Evolutionary conservation across 1,284 basidiomycete species (phyloP), one percentile per base, ranked within the genome.

Genomic region (Rugosomyces carneus): DNA sequence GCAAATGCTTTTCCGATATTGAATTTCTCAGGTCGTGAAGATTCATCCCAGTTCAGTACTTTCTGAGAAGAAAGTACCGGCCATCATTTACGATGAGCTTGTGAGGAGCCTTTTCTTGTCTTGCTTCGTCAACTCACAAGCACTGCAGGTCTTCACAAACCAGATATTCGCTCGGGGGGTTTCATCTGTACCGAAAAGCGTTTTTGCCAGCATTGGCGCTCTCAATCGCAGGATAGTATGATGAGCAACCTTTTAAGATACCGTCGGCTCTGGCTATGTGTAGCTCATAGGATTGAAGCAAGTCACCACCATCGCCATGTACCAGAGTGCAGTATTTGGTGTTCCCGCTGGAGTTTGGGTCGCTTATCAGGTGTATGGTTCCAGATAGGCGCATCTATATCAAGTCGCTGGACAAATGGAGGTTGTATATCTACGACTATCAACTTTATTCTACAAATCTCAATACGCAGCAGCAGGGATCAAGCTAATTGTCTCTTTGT

Each of bases 11-110:
- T 37, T 18, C 35, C 29, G 34, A 38, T 34, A 34, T n/a, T 35
- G 43, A 23, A 16, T 26, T 19, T 38, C n/a, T 32, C 52, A 91
- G 88, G 66, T 76, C 20, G 75, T 96, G 52, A 94, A 93, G 63
- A 87, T 97, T 27, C 91, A 96, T 60, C 93, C 93, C 0, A 78
- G 84, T 19, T 93, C 90, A 16, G 77, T 80, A 1, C 61, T 96
- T 50, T 78, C 77, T 51, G 83, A 87, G 50, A 89, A 86, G 59
- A 90, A 88, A 60, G 78, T 82, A 0, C 81, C 84, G 0, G 89
- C 84, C 4, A 91, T 97, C 47, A 75, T 96, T 38, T 97, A 89
- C 59, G 86, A 94, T 60, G 93, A 96, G 62, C 69, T 96, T 57
- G 93, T 94, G 53, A 56, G 87, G 72, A 1, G 35, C 37, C 1